Conservation (phyloP, 352 stramenopile species). For the Phytophthora rubi region DNA sequence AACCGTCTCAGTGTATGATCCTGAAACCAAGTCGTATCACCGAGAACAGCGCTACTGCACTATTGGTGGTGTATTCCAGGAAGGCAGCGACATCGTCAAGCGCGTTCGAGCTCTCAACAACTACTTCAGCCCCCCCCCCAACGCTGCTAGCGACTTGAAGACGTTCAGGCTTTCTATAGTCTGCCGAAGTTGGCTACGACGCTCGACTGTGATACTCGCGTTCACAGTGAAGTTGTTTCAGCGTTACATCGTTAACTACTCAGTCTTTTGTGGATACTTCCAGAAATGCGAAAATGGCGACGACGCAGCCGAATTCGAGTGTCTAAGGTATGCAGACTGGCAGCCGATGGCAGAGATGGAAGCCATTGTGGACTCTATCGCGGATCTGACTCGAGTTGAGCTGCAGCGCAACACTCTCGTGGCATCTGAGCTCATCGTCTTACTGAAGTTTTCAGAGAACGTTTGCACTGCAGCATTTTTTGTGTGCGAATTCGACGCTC, state of each 20-base stretch:
- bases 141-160: constrained; percentile 7
- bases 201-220: constrained; percentile 17
- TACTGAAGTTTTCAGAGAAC: constrained; percentile 7
- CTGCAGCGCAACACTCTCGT: constrained; percentile 2
- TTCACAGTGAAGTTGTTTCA: constrained; percentile 5
- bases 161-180: background rate
- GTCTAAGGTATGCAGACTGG: background rate
- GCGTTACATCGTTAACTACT: background rate
- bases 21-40: background rate
- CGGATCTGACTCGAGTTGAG: constrained; percentile 13
- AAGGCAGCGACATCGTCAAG: background rate
- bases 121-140: constrained; percentile 2
- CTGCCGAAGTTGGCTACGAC: background rate
- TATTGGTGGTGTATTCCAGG: background rate
- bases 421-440: constrained; percentile 14
- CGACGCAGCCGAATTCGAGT: background rate
- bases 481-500: background rate
- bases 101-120: constrained; percentile 2
- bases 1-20: background rate
- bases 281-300: constrained; percentile 2
- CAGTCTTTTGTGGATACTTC: constrained; percentile 5
- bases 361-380: constrained; percentile 1
- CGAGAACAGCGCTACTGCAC: constrained; percentile 1
- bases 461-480: background rate
- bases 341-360: constrained; percentile 11